These are phyloP conservation scores for Sphagnum fallax DNA, from an alignment of 228 moss, liverwort and hornwort genomes.

Conservation along the genomic window DNA sequence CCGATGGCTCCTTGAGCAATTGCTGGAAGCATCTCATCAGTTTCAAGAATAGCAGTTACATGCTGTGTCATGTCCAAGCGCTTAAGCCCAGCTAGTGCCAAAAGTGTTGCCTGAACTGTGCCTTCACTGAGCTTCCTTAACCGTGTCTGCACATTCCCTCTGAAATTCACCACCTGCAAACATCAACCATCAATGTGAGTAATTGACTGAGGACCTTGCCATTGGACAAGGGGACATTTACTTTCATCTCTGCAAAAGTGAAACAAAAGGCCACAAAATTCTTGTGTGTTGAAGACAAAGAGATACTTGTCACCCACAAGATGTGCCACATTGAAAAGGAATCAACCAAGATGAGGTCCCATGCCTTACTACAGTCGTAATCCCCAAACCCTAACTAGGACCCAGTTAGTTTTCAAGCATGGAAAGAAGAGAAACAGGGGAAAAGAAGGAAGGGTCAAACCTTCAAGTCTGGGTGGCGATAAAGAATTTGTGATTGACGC, in stretches of 20 bases:
- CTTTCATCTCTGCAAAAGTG: no score
- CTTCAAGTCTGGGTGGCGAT: conserved; percentile 75
- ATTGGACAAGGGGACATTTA: no score
- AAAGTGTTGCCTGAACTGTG: conserved; percentile 71
- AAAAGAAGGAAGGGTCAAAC: conserved; percentile 12
- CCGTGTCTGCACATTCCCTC: conserved; percentile 98
- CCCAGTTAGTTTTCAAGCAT: no score
- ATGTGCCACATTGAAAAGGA: neutral
- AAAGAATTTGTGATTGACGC: conserved; percentile 83
- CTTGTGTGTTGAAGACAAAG: no score
- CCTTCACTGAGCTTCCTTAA: conserved; percentile 86
- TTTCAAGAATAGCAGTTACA: conserved; percentile 67
- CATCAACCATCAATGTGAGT: neutral
- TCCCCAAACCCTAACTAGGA: no score
- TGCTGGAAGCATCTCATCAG: conserved; percentile 93
- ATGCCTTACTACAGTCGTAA: neutral
- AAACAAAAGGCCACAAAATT: no score
- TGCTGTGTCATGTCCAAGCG: conserved; percentile 91
- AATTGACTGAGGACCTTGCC: no score
- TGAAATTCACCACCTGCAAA: conserved; percentile 74
- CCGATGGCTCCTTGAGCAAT: conserved; percentile 98
- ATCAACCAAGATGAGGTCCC: neutral
- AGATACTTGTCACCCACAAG: neutral
- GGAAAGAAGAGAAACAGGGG: neutral
- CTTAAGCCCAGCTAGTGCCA: conserved; percentile 89